Base-by-base conservation (phyloP, 768 basidiomycete genomes). In the Strobilomyces echinocephalus region DNA sequence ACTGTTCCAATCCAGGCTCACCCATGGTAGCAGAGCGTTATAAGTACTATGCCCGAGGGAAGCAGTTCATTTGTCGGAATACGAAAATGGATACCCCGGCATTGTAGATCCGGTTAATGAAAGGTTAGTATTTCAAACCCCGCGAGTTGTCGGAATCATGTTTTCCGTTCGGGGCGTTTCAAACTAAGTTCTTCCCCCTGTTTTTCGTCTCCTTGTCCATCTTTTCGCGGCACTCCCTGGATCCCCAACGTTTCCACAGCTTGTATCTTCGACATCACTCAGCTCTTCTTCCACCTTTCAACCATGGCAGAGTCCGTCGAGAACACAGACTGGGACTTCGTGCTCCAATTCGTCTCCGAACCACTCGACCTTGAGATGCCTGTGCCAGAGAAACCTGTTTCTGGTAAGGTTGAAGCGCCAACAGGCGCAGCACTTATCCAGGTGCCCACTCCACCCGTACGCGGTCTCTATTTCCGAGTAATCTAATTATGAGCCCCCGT, bases 371-470 rank as follows among this genome's bases (percentile, higher is more conserved):
- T 71, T 35, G 71, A 72, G 47, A 51, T 67, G 61, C 64, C 59
- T 31, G 42, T 53, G 1, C 72, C 70, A 55, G 68, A 79, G 60
- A 76, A 76, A 55, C 67, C 68, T 11, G 63, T 62, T 39, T 70
- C 58, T 49, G 67, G 62, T 31, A 59, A 58, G 45, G 39, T 61
- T 4, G 63, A 66, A 21, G 54, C 61, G n/a, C 55, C 50, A 28
- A 24, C 40, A 26, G 42, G 53, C 38, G 35, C 47, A 33, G 24
- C 54, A 16, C 59, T 59, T 39, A 57, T 59, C 38, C 82, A 84
- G 60, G 72, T 84, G 12, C 85, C 85, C 30, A 87, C 85, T 3
- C 84, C 85, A 21, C 85, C 85, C 33, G 84, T 85, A 63, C 55
- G 81, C 62, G 5, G 12, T 43, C 26, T 41, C 33, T 35, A 11